These are phyloP conservation scores for Dorcoceras hygrometricum DNA, from an alignment of 257 asterid genomes.

Conservation along the genomic window DNA sequence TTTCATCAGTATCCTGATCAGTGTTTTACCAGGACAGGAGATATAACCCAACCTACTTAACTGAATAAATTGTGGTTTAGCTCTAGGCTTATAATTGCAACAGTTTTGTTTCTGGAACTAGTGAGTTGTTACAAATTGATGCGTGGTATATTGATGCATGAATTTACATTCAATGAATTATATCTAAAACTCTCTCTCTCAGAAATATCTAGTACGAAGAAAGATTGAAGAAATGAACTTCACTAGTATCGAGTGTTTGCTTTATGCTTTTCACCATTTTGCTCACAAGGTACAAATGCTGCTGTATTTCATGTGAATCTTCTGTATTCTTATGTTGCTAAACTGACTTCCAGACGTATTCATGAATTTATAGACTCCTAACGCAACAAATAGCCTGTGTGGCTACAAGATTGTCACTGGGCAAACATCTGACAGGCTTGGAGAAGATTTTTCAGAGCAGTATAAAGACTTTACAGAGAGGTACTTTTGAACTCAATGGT, in stretches of 20 bases:
- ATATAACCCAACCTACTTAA: background rate
- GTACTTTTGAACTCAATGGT: constrained; percentile 29
- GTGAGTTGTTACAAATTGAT: background rate
- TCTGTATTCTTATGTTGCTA: constrained; percentile 6
- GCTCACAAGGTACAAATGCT: constrained; percentile 70
- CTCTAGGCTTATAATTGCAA: background rate
- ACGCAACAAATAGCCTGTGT: constrained; percentile 84
- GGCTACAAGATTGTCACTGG: constrained; percentile 96
- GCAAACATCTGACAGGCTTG: constrained; percentile 96
- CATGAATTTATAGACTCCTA: constrained; percentile 65
- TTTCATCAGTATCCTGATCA: background rate
- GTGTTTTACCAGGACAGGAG: background rate
- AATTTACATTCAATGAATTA: background rate
- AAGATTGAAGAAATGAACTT: constrained; percentile 86
- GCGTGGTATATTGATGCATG: background rate
- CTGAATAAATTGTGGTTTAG: background rate
- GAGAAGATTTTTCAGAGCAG: constrained; percentile 90
- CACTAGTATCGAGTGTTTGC: constrained; percentile 66
- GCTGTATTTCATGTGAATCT: constrained; percentile 3
- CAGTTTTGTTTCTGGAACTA: background rate
- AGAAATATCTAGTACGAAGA: constrained; percentile 87
- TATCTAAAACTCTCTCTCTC: constrained; percentile 26
- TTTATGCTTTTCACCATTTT: constrained; percentile 81
- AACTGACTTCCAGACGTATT: background rate
- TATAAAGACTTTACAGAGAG: constrained; percentile 82